These are phyloP conservation scores for Diospyros kaki DNA, from an alignment of 148 eudicot species.

Conservation along the genomic window DNA sequence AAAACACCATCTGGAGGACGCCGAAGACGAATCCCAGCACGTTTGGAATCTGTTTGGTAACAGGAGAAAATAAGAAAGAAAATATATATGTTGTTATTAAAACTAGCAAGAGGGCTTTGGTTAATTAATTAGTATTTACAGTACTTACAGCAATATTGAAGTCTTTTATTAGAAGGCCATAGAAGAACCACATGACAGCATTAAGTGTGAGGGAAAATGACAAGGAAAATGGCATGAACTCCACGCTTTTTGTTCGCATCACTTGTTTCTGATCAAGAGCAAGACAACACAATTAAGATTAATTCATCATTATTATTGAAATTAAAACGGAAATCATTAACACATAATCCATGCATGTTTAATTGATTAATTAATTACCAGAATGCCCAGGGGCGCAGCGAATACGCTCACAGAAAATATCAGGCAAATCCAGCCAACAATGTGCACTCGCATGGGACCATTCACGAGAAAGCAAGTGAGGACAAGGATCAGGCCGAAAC, in stretches of 20 bases:
- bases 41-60: neutral
- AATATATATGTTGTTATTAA: neutral
- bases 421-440: slow-evolving; percentile 75
- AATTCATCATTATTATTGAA: neutral
- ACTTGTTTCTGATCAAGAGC: slow-evolving; percentile 48
- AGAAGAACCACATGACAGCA: slow-evolving; percentile 70
- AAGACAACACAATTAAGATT: neutral
- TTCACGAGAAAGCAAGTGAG: slow-evolving; percentile 36
- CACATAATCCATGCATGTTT: neutral
- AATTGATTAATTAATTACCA: slow-evolving; percentile 37
- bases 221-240: slow-evolving; percentile 65
- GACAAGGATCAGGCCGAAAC: slow-evolving; percentile 42
- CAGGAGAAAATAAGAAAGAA: neutral
- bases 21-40: neutral
- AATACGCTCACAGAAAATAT: slow-evolving; percentile 57
- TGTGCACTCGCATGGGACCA: slow-evolving; percentile 22
- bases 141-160: slow-evolving; percentile 53
- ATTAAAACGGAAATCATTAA: neutral
- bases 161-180: slow-evolving; percentile 59
- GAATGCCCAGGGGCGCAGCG: slow-evolving; percentile 64
- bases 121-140: too few species aligned
- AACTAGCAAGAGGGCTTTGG: too few species aligned
- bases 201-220: slow-evolving; percentile 58
- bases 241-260: slow-evolving; percentile 72
- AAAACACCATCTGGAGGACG: neutral